Evolutionary conservation across 805 yeast genomes (phyloP), one percentile per base, ranked within the genome.

Genomic region (Kodamaea restingae): DNA sequence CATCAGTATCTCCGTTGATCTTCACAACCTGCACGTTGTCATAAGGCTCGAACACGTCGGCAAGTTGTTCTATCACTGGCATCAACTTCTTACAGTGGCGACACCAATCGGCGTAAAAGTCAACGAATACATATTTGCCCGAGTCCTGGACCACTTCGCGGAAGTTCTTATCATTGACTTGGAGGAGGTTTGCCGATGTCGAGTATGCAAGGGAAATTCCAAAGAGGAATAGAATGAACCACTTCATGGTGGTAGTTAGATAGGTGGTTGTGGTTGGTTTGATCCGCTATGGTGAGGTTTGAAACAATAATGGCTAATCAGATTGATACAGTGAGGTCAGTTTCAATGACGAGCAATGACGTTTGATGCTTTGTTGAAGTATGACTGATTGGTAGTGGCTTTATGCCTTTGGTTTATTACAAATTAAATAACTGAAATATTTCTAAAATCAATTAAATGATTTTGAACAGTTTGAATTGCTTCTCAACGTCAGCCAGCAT

Each of bases 61-160:
- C 63, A 9, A 69, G 49, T 49, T 60, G 50, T 37, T 54, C 67
- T 50, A 55, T 51, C 1, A 48, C 49, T 4, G 87, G 87, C 55
- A 65, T 68, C 51, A 81, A 54, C 26, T 63, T 66, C 54, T 75
- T 75, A 54, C 88, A 81, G 55, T 81, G 87, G 26, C 78, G 63
- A 57, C 88, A 81, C 88, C 88, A 81, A 38, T 76, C 78, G 7
- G 88, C 85, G 50, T 73, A 80, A 48, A 74, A 73, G 54, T 70
- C 62, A 48, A 71, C 65, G 57, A 75, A 54, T 4, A 66, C 58
- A 45, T 55, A 66, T 42, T 65, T 68, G 24, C 75, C 80, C 4
- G 83, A 73, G 33, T 78, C 73, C 39, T 73, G 61, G 12, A 79
- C 83, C 30, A 76, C 58, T 12, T 71, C 74, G 38, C 77, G 75